Percentiles rank a stretch among this genome's conserved stretches.
phyloP scores from a whole-genome alignment of 805 yeast genomes.

The Metschnikowia henanensis region DNA sequence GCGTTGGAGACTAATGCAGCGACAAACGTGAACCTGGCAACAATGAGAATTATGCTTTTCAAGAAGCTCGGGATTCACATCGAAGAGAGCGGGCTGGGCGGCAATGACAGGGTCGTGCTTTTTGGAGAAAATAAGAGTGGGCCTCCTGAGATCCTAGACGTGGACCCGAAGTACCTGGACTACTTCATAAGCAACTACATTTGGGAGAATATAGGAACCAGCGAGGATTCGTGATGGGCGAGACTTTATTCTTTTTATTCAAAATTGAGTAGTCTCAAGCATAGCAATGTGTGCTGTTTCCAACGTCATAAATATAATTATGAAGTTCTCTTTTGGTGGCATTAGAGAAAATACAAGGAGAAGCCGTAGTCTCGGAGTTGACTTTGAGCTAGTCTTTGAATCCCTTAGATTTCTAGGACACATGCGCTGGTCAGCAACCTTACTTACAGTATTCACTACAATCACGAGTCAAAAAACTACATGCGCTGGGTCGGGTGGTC shows the following conservation, averaged over 20 bases:
- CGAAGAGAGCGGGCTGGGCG: conserved; percentile 26
- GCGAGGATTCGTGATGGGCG: not conserved
- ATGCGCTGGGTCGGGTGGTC: too few relatives aligned
- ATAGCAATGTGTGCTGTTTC: too few relatives aligned
- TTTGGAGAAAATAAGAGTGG: conserved; percentile 45
- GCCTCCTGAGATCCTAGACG: conserved; percentile 49
- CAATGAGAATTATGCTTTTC: conserved; percentile 57
- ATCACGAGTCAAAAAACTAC: too few relatives aligned
- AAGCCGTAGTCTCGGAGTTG: too few relatives aligned
- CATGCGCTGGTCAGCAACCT: too few relatives aligned
- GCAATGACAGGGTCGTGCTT: conserved; percentile 45
- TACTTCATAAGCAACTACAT: conserved; percentile 72
- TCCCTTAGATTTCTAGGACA: too few relatives aligned
- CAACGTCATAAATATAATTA: too few relatives aligned
- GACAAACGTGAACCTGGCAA: conserved; percentile 43
- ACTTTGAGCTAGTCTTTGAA: too few relatives aligned
- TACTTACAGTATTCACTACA: too few relatives aligned
- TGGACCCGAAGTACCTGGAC: conserved; percentile 57
- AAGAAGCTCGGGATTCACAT: conserved; percentile 58
- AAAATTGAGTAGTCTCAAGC: too few relatives aligned
- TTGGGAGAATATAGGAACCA: conserved; percentile 59
- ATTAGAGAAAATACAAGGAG: not conserved
- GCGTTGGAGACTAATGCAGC: conserved; percentile 31
- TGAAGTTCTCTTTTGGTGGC: too few relatives aligned
- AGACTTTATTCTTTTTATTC: too few relatives aligned